Evolutionary conservation across 1,284 basidiomycete genomes (phyloP).

Genomic region (Melampsora americana): DNA sequence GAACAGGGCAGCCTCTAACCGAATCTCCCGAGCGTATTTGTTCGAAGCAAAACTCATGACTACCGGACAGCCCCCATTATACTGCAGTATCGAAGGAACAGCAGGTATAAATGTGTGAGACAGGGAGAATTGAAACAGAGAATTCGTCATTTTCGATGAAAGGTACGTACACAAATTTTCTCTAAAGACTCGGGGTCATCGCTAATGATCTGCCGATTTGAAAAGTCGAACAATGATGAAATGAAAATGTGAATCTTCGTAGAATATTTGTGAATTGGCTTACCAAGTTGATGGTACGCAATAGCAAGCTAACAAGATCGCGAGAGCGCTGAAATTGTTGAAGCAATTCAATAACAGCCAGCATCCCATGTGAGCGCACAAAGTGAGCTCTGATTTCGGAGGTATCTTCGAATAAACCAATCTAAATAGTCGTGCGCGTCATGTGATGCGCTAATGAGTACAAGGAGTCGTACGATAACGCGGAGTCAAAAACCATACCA

Average conservation of each 20-base stretch:
- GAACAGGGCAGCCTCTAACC: constrained; percentile 91
- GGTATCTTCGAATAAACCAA: constrained; percentile 71
- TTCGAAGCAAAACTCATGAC: constrained; percentile 79
- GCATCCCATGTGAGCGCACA: constrained; percentile 85
- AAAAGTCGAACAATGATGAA: not conserved
- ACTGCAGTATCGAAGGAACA: constrained; percentile 63
- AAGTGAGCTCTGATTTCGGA: constrained; percentile 87
- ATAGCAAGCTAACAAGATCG: constrained; percentile 75
- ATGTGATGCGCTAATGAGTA: not conserved
- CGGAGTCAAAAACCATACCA: constrained; percentile 61
- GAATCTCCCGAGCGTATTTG: constrained; percentile 85
- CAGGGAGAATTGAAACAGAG: not conserved
- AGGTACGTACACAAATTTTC: constrained; percentile 74
- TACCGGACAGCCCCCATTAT: constrained; percentile 53
- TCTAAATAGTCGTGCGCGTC: constrained; percentile 56
- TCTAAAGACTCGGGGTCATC: constrained; percentile 81
- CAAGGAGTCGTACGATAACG: constrained; percentile 23
- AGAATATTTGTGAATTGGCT: constrained; percentile 48
- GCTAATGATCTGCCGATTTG: constrained; percentile 69
- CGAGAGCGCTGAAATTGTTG: constrained; percentile 69
- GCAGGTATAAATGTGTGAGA: not conserved
- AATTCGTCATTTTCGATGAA: constrained; percentile 36
- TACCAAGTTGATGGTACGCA: constrained; percentile 86
- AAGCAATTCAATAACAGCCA: constrained; percentile 86
- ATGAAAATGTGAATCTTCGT: constrained; percentile 13